Base-by-base conservation (phyloP, 108 stramenopile species). In the Cyclotella atomus region DNA sequence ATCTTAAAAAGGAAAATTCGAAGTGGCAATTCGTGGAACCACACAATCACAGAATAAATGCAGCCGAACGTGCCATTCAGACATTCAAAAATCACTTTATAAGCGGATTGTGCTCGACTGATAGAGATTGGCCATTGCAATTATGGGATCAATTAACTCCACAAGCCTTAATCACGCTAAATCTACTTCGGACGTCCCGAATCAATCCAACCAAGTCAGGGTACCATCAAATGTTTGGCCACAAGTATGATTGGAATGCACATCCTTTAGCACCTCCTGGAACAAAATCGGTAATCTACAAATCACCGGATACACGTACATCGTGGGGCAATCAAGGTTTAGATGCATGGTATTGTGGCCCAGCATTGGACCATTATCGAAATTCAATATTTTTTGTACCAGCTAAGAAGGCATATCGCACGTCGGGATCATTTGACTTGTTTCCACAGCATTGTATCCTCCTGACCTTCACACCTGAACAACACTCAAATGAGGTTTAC, bases 201-300 rank as follows among this genome's bases (percentile, higher is more conserved):
- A 12, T 41, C 9, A 12, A 41, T 12, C 38, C 38, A 7, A 41
- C 38, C 7, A 41, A 41, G 12, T 41, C 38, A 41, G 38, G 9
- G 9, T 71, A 78, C 41, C 49, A 68, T 1, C 61, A 65, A 19
- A 9, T 85, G 3, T 32, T 63, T 34, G 83, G 84, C 7, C 17
- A 45, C 20, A 27, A 7, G 14, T 76, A 75, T 32, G 69, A 85
- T 61, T 83, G 38, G 73, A 83, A 88, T 55, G 44, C 64, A 27
- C 70, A 38, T 20, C 56, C 53, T 12, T 55, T 62, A 3, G 65
- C 70, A 34, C 68, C 47, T 0, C 52, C 35, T 20, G 63, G 66
- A 20, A 70, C 56, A 0, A 35, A 30, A 20, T 32, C 49, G 1
- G 24, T 77, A 25, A 49, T 82, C 6, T 71, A 66, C 41, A 64